Conservation (phyloP, 306 rosid species). For the Echinosophora koreensis region DNA sequence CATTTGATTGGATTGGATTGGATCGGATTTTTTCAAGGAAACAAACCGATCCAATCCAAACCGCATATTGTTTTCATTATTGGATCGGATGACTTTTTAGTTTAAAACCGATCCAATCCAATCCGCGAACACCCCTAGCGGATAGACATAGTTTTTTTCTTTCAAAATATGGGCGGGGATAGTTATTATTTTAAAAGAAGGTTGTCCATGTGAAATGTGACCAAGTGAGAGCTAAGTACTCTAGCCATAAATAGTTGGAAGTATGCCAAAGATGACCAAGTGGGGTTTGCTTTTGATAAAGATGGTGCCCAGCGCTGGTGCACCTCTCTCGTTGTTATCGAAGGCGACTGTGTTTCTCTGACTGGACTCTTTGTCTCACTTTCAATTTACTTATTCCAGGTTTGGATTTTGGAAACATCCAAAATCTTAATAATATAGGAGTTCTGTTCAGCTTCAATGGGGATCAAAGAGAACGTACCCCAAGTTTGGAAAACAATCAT, state of each 20-base stretch:
- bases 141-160: background rate
- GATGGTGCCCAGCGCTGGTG: slow-evolving; percentile 50
- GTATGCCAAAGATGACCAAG: slow-evolving; percentile 33
- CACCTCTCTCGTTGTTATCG: slow-evolving; percentile 37
- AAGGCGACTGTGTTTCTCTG: slow-evolving; percentile 48
- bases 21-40: too few species aligned
- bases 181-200: slow-evolving; percentile 11
- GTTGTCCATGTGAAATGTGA: slow-evolving; percentile 18
- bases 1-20: too few species aligned
- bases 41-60: too few species aligned
- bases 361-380: slow-evolving; percentile 57
- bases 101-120: too few species aligned
- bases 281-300: slow-evolving; percentile 46
- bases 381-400: background rate
- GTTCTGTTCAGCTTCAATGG: background rate
- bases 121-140: too few species aligned
- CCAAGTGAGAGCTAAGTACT: background rate
- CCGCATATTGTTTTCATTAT: too few species aligned
- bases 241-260: slow-evolving; percentile 22
- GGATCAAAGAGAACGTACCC: background rate
- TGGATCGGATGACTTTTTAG: too few species aligned
- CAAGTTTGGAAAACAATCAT: too few species aligned
- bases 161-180: background rate
- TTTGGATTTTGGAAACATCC: too few species aligned
- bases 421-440: background rate